Evolutionary conservation across 805 yeast species (phyloP), one percentile per base, ranked within the genome.

Genomic region (Ogataea trehalophila): DNA sequence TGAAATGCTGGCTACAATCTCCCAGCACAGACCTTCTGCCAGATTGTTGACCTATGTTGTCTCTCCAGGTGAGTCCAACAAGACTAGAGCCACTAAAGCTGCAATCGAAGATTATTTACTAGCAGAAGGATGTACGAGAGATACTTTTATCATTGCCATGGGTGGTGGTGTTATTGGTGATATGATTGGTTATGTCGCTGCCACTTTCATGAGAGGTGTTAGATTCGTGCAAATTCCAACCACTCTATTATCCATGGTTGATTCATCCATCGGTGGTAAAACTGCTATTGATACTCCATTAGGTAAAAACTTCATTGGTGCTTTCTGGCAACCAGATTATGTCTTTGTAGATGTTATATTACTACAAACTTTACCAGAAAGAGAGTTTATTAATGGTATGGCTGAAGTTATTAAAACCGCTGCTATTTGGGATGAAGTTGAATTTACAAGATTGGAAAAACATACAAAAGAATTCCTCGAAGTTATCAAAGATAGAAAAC

Each of bases 111-210:
- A 94, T 68, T 92, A 77, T 68, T 71, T 94, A 60, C 76, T 94
- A 52, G 60, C 69, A 5, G 70, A 88, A 61, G 95, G 96, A 23
- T 94, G 99, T 67, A 94, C 98, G 15, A 80, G 99, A 68, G 99
- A 94, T 65, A 90, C 98, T 3, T 88, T 94, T 23, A 82, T 94
- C 48, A 70, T 94, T 42, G 99, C 99, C 8, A 80, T 94, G 50
- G 99, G 99, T 52, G 99, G 99, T 56, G 99, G 99, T 58, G 95
- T 94, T 44, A 92, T 94, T 67, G 99, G 99, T 50, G 99, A 94
- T 64, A 92, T 94, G 99, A 87, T 92, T 55, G 99, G 99, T 4
- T 94, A 81, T 65, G 98, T 94, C 38, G 99, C 99, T n/a, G 92
- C 99, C 33, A 94, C 99, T 2, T 94, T 94, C 67, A 94, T 94